Base-by-base conservation (phyloP, 164 flowering plant genomes). In the Vitis cinerea region DNA sequence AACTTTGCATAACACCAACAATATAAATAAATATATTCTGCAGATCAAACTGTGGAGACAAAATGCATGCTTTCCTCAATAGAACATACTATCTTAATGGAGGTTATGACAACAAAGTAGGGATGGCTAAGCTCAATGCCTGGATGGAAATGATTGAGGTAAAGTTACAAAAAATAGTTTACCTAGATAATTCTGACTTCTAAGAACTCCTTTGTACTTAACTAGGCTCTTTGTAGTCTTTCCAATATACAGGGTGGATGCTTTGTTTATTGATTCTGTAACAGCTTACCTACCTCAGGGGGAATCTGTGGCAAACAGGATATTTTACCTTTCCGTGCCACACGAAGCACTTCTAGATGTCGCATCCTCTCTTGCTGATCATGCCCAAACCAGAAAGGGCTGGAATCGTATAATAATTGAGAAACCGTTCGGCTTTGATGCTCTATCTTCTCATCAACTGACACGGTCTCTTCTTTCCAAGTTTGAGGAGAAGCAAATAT, bases 321-420 rank as follows among this genome's bases (percentile, higher is more conserved):
- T 87, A 52, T 87, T 87, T 66, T 87, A 85, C 80, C 88, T 87
- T 48, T 83, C 90, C 48, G 86, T 88, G 60, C 92, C 89, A 58
- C 92, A 83, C 76, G 88, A 88, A 78, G 85, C 86, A 47, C 85
- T 84, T 60, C 64, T 80, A 19, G 90, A 88, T 74, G 92, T 83
- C 59, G 81, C 86, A 51, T 71, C 73, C 56, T 77, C 75, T 69
- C 77, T 84, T 50, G 82, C 87, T 47, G 79, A 71, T 67, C 55
- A 74, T 67, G 88, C 92, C 31, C 86, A 84, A 63, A 76, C 83
- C 58, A 59, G 3, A 15, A 84, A 78, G 65, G 92, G 87, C 31
- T 85, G 90, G 88, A 88, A 80, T 53, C 83, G 88, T 51, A 66
- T 84, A 61, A 88, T 86, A 59, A 72, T 88, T 71, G 90, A 86